Evolutionary conservation across 371 early-diverging fungal species (phyloP), one percentile per base, ranked within the genome.

Genomic region (Mucor velutinosus): DNA sequence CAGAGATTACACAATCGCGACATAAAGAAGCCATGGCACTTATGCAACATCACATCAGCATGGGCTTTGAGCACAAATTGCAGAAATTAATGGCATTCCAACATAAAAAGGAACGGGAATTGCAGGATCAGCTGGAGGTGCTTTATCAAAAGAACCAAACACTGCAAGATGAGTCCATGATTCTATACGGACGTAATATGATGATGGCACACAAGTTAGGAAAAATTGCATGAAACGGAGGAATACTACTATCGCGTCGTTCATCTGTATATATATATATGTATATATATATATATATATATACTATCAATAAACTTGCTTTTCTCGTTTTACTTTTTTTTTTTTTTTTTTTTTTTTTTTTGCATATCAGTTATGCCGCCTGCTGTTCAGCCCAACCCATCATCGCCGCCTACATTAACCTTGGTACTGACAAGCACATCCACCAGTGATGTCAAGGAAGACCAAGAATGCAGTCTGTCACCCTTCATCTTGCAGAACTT

Each of bases 101-200:
- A 19, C 43, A 55, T 7, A 12, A 37, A 7, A 67, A 64, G 17
- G 56, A 67, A 29, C 60, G n/a, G 21, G 60, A 53, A 7, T 23
- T 67, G 21, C 29, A n/a, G 6, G 30, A 43, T 17, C 32, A 61
- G 3, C 10, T 60, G 30, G 72, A 72, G 7, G 57, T 32, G 1
- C 23, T 64, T 8, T 60, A 32, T 15, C 72, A 64, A 35, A 58
- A 67, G 43, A 72, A 72, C 14, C 63, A 67, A 33, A 67, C 72
- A 7, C 15, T 72, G 21, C 15, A 64, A 57, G 60, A 67, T 10
- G 67, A 67, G 30, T 47, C 62, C 7, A 21, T 67, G 3, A 58
- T 67, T 10, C 21, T 71, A 2, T 64, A 67, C 21, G 60, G 71
- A 19, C 62, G 59, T 53, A 71, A 72, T 61, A 53, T 67, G 15